Evolutionary conservation across 768 basidiomycete species (phyloP).

Genomic region (Postia placenta): DNA sequence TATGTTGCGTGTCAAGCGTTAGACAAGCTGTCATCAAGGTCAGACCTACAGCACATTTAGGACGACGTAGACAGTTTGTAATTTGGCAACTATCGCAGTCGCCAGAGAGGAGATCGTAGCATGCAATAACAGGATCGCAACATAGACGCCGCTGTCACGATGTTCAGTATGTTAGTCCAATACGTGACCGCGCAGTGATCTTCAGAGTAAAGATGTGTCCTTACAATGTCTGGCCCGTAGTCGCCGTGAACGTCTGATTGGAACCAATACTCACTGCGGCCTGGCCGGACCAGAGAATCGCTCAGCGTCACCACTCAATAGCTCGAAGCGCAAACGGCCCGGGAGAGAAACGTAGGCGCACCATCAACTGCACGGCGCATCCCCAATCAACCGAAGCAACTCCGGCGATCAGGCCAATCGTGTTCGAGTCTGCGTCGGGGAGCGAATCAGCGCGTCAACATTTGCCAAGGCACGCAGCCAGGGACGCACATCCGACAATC

Average conservation of each 20-base stretch:
- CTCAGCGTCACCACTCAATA: too few species aligned
- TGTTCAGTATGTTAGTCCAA: too few species aligned
- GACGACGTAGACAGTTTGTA: constrained; percentile 29
- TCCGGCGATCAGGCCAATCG: constrained; percentile 30
- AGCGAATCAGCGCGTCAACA: not conserved
- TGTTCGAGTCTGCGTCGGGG: constrained; percentile 23
- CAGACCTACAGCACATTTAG: constrained; percentile 27
- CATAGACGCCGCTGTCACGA: constrained; percentile 25
- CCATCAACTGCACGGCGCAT: constrained; percentile 31
- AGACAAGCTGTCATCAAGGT: not conserved
- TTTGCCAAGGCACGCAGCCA: not conserved
- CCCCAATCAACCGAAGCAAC: constrained; percentile 33
- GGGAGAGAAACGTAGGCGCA: too few species aligned
- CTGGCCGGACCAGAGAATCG: not conserved
- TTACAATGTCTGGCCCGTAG: constrained; percentile 23
- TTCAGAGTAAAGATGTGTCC: too few species aligned
- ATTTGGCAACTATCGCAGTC: constrained; percentile 26
- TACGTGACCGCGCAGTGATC: too few species aligned
- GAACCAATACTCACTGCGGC: constrained; percentile 31
- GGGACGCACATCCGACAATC: constrained; percentile 32
- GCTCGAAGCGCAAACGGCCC: too few species aligned
- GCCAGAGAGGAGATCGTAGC: constrained; percentile 28
- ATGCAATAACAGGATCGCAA: constrained; percentile 26
- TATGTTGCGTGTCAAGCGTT: constrained; percentile 6
- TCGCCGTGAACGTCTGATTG: constrained; percentile 20